Percentiles rank a stretch among this genome's conserved stretches.
These are phyloP conservation scores for Drechslerella dactyloides DNA, from an alignment of 2,329 filamentous ascomycete species.

Conservation along the genomic window DNA sequence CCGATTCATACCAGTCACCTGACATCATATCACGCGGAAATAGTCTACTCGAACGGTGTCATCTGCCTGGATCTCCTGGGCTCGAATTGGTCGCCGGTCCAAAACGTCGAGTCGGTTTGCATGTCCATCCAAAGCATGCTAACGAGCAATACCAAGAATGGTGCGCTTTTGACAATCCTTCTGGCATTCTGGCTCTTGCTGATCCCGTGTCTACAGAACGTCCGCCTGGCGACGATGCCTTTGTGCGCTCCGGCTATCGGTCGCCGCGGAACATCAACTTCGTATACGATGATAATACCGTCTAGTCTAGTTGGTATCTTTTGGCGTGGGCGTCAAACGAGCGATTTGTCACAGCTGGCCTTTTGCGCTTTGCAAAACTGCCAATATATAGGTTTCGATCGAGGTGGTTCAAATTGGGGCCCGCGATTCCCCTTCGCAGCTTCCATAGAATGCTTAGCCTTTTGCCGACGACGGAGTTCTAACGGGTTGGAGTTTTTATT, in stretches of 20 bases:
- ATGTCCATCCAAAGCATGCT: conserved; percentile 99
- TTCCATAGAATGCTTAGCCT: conserved; percentile 15
- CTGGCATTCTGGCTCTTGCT: conserved; percentile 10
- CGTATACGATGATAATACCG: conserved; percentile 87
- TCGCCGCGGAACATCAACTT: conserved; percentile 90
- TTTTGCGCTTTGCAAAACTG: neutral
- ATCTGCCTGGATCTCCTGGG: conserved; percentile 90
- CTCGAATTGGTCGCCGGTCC: conserved; percentile 93
- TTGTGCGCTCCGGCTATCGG: conserved; percentile 76
- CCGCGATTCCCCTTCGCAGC: neutral
- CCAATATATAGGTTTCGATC: neutral
- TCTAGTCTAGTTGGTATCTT: conserved; percentile 61
- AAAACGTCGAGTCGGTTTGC: conserved; percentile 95
- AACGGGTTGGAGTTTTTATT: conserved; percentile 33
- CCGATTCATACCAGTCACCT: neutral
- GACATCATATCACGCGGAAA: neutral
- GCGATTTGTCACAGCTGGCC: neutral
- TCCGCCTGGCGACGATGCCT: conserved; percentile 86
- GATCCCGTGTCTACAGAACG: conserved; percentile 63
- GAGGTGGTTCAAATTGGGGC: neutral
- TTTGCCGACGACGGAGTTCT: conserved; percentile 45
- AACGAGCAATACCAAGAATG: conserved; percentile 89
- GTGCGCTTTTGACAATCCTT: conserved; percentile 29
- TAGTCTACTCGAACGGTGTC: conserved; percentile 92
- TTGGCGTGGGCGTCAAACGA: neutral